phyloP scores from a whole-genome alignment of 2,329 filamentous ascomycete genomes.

The Colletotrichum ledebouriae region DNA sequence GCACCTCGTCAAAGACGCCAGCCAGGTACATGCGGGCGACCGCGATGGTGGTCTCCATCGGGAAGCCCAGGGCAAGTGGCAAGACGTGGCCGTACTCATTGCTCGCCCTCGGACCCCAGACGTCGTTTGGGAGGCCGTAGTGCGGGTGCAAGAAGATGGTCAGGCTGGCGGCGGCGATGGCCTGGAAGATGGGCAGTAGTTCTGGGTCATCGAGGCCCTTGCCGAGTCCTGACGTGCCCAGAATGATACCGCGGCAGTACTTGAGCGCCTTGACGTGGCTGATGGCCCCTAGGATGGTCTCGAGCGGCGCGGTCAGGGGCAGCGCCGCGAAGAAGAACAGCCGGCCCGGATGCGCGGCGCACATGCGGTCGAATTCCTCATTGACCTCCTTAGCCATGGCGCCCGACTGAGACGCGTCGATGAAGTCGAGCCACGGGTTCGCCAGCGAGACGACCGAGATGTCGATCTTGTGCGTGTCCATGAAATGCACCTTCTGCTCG shows the following conservation, averaged over 20 bases:
- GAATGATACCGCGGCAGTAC: constrained; percentile 86
- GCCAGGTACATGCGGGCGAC: constrained; percentile 89
- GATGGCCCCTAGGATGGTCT: constrained; percentile 75
- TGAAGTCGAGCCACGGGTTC: constrained; percentile 94
- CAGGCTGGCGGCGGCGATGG: constrained; percentile 73
- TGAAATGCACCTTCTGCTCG: constrained; percentile 84
- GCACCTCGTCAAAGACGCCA: constrained; percentile 84
- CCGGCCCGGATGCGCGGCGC: constrained; percentile 72
- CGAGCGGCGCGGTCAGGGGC: constrained; percentile 77
- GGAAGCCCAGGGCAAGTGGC: constrained; percentile 87
- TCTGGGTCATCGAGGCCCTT: constrained; percentile 82
- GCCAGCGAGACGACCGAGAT: constrained; percentile 89
- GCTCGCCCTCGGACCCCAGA: constrained; percentile 79
- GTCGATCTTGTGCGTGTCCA: constrained; percentile 86
- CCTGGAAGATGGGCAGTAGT: constrained; percentile 79
- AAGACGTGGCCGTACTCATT: constrained; percentile 88
- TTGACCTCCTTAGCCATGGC: constrained; percentile 78
- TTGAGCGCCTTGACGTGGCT: constrained; percentile 70
- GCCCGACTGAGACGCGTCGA: constrained; percentile 72
- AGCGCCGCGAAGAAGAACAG: constrained; percentile 88
- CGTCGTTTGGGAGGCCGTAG: constrained; percentile 85
- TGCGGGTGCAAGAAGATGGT: constrained; percentile 91
- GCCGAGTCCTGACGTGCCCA: constrained; percentile 87
- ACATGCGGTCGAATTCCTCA: constrained; percentile 81
- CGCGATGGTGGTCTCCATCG: constrained; percentile 92